Conservation (phyloP, 2,329 filamentous ascomycete species). For the Sporothrix variecibatus region DNA sequence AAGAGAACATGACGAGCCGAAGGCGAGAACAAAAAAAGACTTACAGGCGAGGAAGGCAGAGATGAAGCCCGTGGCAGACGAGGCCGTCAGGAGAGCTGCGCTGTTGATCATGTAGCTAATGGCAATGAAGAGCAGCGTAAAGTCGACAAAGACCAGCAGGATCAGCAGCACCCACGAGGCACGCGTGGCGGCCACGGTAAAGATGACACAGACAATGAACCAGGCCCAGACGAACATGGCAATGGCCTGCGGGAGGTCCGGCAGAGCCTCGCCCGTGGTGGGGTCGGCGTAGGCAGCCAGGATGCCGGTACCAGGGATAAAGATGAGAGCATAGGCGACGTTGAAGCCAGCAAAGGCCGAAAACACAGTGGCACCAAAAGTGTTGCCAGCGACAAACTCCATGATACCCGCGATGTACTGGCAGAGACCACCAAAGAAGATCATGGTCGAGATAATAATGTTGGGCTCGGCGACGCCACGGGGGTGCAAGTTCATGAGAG, state of each 20-base stretch:
- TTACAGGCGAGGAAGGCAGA: slow-evolving; percentile 27
- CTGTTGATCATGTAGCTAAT: slow-evolving; percentile 23
- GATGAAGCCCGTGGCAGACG: slow-evolving; percentile 24
- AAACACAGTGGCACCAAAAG: slow-evolving; percentile 77
- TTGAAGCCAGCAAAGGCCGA: slow-evolving; percentile 84
- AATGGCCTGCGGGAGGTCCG: slow-evolving; percentile 56
- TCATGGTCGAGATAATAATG: slow-evolving; percentile 71
- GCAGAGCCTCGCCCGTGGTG: slow-evolving; percentile 36
- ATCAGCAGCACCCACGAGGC: slow-evolving; percentile 25
- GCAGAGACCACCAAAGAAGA: slow-evolving; percentile 74
- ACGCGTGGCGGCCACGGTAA: slow-evolving; percentile 40
- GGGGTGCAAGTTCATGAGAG: slow-evolving; percentile 71
- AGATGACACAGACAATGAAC: slow-evolving; percentile 80
- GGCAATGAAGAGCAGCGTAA: slow-evolving; percentile 27
- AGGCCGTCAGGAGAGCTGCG: slow-evolving; percentile 21
- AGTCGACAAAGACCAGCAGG: slow-evolving; percentile 28
- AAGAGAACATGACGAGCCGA: not conserved
- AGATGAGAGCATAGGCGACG: slow-evolving; percentile 72
- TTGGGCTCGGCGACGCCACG: slow-evolving; percentile 61
- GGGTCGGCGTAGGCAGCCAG: slow-evolving; percentile 46
- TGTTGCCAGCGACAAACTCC: slow-evolving; percentile 84
- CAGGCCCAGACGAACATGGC: slow-evolving; percentile 76
- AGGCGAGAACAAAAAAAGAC: slow-evolving; percentile 2
- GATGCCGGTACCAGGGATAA: slow-evolving; percentile 68
- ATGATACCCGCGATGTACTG: slow-evolving; percentile 85